Evolutionary conservation across 2,329 filamentous ascomycete genomes (phyloP), one percentile per base, ranked within the genome.

Genomic region (Torrubiella hemipterigena): DNA sequence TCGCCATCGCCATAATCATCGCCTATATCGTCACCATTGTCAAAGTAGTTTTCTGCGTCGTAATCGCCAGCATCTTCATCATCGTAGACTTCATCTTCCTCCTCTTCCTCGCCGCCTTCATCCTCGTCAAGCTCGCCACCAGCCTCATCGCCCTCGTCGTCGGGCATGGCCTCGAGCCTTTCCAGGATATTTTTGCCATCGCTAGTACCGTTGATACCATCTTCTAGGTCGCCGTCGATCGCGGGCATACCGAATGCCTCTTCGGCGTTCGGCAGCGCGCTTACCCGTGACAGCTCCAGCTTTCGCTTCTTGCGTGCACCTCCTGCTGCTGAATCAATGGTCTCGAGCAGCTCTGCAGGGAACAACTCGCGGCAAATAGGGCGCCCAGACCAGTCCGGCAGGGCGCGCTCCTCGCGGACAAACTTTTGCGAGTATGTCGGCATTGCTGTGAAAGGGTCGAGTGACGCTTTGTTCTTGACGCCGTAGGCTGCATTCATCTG

Each of bases 51-150:
- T 43, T 76, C 71, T 3, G 71, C 71, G 27, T 75, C 65, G 45
- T 76, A 76, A 37, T 75, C 71, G 7, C 71, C 70, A 2, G 66
- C 71, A 29, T 70, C 67, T 35, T 73, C 68, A 33, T 75, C 71
- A 29, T 75, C 67, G 37, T 65, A 68, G 16, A 52, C 55, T 33
- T 67, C 62, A 32, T 67, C 64, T 40, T 66, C 61, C 13, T 63
- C 63, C 8, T 60, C 61, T 31, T 63, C 60, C 20, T 55, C 54
- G 23, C 51, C 44, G 7, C 54, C 63, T 30, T 69, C 67, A 15
- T 69, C 66, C 17, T 69, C 65, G 20, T 67, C 67, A 13, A 63
- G 54, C 6, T 66, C 66, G 2, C 50, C 61, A 6, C 38, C 60
- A 13, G 67, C 67, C 18, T 63, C 58, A 2, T 67, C 63, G 8